A percentile compares a stretch with the other conserved stretches of the same genome.
Evolutionary conservation across 495 filamentous ascomycete species (phyloP).

Genomic region (Penicillium angulare): DNA sequence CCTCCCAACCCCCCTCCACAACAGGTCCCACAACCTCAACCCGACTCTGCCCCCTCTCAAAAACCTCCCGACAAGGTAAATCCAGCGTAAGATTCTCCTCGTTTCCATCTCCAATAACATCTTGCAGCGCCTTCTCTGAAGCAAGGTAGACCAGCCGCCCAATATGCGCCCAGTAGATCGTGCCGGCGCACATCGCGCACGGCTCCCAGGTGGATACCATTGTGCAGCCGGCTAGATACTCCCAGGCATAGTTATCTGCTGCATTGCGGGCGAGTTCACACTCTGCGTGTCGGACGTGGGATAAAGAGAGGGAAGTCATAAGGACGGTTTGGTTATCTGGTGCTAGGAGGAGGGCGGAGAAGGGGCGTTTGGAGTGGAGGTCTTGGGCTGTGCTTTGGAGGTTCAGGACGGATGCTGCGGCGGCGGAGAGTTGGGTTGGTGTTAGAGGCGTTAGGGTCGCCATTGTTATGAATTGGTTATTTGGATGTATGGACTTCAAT

Average conservation of each 20-base stretch:
- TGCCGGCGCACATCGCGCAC: constrained; percentile 53
- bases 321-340: constrained; percentile 50
- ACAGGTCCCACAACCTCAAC: constrained; percentile 49
- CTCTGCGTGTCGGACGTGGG: constrained; percentile 57
- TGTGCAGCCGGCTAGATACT: constrained; percentile 49
- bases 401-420: constrained; percentile 34
- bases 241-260: constrained; percentile 48
- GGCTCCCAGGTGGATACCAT: constrained; percentile 57
- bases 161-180: constrained; percentile 55
- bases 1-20: constrained; percentile 38
- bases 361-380: constrained; percentile 46
- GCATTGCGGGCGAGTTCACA: constrained; percentile 49
- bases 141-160: constrained; percentile 54
- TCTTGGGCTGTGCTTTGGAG: constrained; percentile 41
- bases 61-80: constrained; percentile 46
- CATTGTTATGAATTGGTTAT: not conserved
- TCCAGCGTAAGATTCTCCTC: constrained; percentile 54
- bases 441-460: constrained; percentile 8
- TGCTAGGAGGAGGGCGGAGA: constrained; percentile 46
- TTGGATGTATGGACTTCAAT: too few relatives aligned
- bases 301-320: constrained; percentile 47
- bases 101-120: constrained; percentile 47
- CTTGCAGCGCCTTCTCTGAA: constrained; percentile 45
- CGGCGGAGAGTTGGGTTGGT: constrained; percentile 30
- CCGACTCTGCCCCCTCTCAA: constrained; percentile 42